Base-by-base conservation (phyloP, 177 flowering plant genomes). In the Vitis hybrid region DNA sequence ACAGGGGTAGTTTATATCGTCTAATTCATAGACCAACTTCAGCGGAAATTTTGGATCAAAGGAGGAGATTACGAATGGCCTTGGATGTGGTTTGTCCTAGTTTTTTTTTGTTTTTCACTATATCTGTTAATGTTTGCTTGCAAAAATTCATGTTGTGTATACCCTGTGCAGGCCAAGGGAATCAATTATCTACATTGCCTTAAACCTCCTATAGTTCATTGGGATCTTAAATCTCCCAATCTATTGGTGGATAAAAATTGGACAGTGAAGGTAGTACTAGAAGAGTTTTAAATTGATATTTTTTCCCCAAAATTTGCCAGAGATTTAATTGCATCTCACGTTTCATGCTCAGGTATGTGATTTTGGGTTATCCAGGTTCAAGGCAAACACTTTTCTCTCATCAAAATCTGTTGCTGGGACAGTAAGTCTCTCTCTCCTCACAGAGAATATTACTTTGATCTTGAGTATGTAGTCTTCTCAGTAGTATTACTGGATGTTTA, bases 361-460 rank as follows among this genome's bases (percentile, higher is more conserved):
- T 81, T 94, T 94, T 86, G 98, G 98, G 22, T 78, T 94, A 78
- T 94, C 98, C 68, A 88, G 98, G 81, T 94, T 94, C 78, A 94
- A 91, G 77, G 95, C 98, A 18, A 86, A 85, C 79, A 92, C 97
- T 55, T 92, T 91, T 75, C 78, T 94, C 73, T 83, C 98, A 39
- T 90, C 98, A 31, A 94, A 94, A 74, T 94, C 98, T 65, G 98
- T 92, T 70, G 97, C 98, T 73, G 98, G 98, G 83, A 94, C 97
- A 2, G 97, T 94, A 77, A 89, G 86, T 70, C 58, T 70, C 70
- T 69, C 65, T 65, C 70, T 68, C 72, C 72, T 14, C 81, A n/a
- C 48, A 56, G 52, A 3, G 13, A 3, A 49, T 34, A 34, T 34
- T 34, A 34, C 39, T 34, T 22, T 5, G 39, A 34, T 34, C 5